Base-by-base conservation (phyloP, 2,329 filamentous ascomycete species). In the Stenocarpella maydis region DNA sequence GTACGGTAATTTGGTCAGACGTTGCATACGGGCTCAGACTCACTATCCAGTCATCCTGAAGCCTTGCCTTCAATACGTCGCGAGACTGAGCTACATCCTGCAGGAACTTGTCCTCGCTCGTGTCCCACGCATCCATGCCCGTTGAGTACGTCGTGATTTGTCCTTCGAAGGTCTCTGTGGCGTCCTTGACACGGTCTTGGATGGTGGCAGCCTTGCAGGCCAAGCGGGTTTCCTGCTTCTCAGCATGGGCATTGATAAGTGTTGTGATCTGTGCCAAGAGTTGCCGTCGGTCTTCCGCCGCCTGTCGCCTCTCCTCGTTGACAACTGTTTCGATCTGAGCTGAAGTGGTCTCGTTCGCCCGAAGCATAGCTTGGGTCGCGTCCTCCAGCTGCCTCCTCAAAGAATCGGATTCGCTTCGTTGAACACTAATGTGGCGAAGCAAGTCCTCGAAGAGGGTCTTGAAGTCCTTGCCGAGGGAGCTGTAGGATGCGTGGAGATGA, bases 41-140 rank as follows among this genome's bases (percentile, higher is more conserved):
- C 83, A 92, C 89, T 71, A 88, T 89, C 91, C 95, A 97, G 78
- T 98, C 95, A 67, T 92, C 89, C 80, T 96, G 92, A 78, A 98
- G 87, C 81, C 90, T 94, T 4, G 84, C 87, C 84, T 96, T 97
- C 74, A 98, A 82, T 31, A 85, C 86, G 71, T 97, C 94, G 66
- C 92, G 87, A 17, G 93, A 94, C 75, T 86, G 87, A 67, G 90
- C 84, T 21, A 97, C 88, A 34, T 91, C 89, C 24, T 92, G 88
- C 45, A 95, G 82, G 49, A 97, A 86, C 49, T 86, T 83, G 61
- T 86, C 87, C 68, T 94, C 92, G 73, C 88, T 91, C 68, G 86
- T 82, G 58, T 88, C 85, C 95, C 94, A 97, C 1, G 82, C 80
- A 67, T 92, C 88, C 87, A 98, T 94, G 43, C 88, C 90, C 63